Evolutionary conservation across 139 green algal species (phyloP).

Genomic region (Yamagishiella unicocca): DNA sequence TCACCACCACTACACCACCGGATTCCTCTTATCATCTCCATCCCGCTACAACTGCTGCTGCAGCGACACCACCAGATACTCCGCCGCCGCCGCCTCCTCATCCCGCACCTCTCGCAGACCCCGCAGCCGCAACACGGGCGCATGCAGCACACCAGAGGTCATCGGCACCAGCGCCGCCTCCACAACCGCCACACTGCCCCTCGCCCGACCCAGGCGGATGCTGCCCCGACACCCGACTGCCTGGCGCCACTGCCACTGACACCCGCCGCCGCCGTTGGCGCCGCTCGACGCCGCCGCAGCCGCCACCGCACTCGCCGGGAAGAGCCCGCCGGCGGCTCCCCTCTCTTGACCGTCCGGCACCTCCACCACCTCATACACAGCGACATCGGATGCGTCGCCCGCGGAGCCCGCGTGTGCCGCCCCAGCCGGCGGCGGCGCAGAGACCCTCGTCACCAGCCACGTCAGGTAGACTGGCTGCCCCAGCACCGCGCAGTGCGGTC

Average conservation of each 20-base stretch:
- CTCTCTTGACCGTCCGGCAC: background rate
- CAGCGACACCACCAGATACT: constrained; percentile 15
- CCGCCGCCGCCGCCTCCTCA: background rate
- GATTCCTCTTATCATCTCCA: too few species aligned
- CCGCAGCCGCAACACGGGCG: constrained; percentile 31
- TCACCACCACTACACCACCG: too few species aligned
- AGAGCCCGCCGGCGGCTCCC: background rate
- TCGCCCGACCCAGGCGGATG: constrained; percentile 34
- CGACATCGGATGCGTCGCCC: background rate
- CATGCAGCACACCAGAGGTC: constrained; percentile 18
- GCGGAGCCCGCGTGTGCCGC: background rate
- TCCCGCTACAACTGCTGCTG: too few species aligned
- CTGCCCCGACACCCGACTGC: constrained; percentile 36
- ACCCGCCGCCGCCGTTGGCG: background rate
- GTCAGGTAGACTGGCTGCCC: constrained; percentile 34
- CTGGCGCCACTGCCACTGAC: constrained; percentile 18
- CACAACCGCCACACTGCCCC: constrained; percentile 44
- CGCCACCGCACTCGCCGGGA: background rate
- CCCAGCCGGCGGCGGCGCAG: background rate
- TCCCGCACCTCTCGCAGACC: constrained; percentile 47
- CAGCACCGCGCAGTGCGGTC: constrained; percentile 2
- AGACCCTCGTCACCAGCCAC: constrained; percentile 37
- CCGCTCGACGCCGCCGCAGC: background rate
- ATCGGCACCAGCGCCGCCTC: constrained; percentile 42
- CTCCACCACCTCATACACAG: constrained; percentile 35